Evolutionary conservation across 257 asterid genomes (phyloP), one percentile per base, ranked within the genome.

Genomic region (Haberlea rhodopensis): DNA sequence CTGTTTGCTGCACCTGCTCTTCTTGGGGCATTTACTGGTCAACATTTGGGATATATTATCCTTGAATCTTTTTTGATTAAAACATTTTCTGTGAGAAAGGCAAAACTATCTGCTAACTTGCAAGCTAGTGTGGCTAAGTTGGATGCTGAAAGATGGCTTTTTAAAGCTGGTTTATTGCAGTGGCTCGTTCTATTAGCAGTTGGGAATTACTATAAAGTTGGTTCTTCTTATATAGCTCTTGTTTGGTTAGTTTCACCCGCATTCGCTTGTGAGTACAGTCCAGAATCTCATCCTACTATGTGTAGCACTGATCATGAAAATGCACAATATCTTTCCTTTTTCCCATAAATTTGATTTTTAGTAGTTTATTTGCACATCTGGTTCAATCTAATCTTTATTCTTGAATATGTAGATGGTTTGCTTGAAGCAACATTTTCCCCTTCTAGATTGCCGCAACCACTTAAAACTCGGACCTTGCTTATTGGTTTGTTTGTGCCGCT

Each of bases 351-450:
- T 57, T 70, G 37, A 55, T 29, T 69, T 65, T 32, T 57, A 66
- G 29, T 19, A 10, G 9, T 69, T 71, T 40, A 60, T 40, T 49
- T 57, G 26, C 29, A 21, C 2, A 11, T 49, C 19, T 29, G 24
- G 26, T 55, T 49, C 71, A 37, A 63, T 68, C 77, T 71, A 67
- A 71, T 76, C 53, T 73, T 45, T 80, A 56, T 71, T 73, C 21
- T 81, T 74, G 62, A 69, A 65, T 67, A 28, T 75, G 57, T 74
- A 92, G 99, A 89, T 85, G 99, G 99, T 60, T 78, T 92, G 75
- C 95, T 92, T 37, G 99, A 92, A 80, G 99, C 99, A 81, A 92
- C 99, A 55, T 75, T 92, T 62, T 85, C 97, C 37, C 94, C 97
- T 68, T 64, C 79, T 53, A 87, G 95, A 82, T 76, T 87, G 70